These are phyloP conservation scores for Margaritispora aquatica DNA, from an alignment of 495 filamentous ascomycete species.

Conservation along the genomic window DNA sequence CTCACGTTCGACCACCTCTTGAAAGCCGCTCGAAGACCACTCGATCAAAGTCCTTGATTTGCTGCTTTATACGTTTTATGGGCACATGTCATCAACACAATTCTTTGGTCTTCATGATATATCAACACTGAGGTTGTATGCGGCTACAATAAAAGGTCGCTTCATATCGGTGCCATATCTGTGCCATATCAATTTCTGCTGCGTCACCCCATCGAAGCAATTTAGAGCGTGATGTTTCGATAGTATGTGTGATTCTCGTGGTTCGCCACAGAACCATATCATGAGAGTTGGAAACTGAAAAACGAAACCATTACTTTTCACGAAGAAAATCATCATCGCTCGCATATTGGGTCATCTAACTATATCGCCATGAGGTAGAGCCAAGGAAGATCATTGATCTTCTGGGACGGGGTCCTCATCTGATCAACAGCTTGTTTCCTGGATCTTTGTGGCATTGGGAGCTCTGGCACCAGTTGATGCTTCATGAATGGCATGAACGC, in stretches of 20 bases:
- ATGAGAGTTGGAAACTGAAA: not conserved
- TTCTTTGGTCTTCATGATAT: not conserved
- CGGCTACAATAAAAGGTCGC: constrained; percentile 10
- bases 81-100: not conserved
- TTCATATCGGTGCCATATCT: not conserved
- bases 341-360: not conserved
- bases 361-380: not conserved
- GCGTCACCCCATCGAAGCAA: not conserved
- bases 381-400: not conserved
- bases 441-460: not conserved
- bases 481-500: not conserved
- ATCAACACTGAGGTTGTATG: constrained; percentile 3
- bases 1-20: not conserved
- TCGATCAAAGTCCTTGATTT: constrained; percentile 2
- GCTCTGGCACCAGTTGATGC: not conserved
- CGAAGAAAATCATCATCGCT: not conserved
- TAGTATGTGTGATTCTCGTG: not conserved
- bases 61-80: no score
- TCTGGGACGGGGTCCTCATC: not conserved
- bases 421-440: not conserved
- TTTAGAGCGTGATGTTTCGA: not conserved
- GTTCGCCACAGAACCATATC: not conserved
- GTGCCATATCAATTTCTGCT: no score
- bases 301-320: not conserved
- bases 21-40: no score